These are phyloP conservation scores for Penicillium concentricum DNA, from an alignment of 2,329 filamentous ascomycete species.

Conservation along the genomic window DNA sequence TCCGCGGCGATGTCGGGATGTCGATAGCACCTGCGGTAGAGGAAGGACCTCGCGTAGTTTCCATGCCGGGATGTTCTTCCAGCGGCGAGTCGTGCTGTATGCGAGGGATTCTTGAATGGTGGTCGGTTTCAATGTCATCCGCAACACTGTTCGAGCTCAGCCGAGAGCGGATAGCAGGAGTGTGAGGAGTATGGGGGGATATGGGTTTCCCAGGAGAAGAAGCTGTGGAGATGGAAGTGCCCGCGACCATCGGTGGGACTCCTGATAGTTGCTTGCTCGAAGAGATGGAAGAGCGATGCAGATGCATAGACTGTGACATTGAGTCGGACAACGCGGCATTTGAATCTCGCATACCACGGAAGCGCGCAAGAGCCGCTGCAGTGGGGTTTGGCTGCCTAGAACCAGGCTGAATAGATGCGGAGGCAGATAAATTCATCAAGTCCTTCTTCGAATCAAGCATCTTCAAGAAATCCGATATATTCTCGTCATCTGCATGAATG, in stretches of 20 bases:
- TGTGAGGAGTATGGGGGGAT: constrained; percentile 88
- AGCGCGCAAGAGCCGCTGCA: constrained; percentile 76
- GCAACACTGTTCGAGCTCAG: constrained; percentile 86
- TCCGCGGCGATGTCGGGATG: constrained; percentile 49
- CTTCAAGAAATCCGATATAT: constrained; percentile 90
- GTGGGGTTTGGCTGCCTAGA: constrained; percentile 76
- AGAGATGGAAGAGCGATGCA: constrained; percentile 79
- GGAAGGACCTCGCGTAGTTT: constrained; percentile 33
- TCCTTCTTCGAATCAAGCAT: constrained; percentile 84
- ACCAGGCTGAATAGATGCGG: constrained; percentile 60
- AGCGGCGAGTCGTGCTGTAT: constrained; percentile 33
- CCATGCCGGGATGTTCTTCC: constrained; percentile 39
- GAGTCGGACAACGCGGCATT: constrained; percentile 88
- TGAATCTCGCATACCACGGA: constrained; percentile 84
- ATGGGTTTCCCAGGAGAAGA: constrained; percentile 88
- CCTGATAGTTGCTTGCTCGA: constrained; percentile 70
- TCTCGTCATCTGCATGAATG: constrained; percentile 81
- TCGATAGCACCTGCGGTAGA: constrained; percentile 47
- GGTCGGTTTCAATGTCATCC: constrained; percentile 57
- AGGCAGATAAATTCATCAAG: constrained; percentile 66
- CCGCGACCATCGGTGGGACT: constrained; percentile 59
- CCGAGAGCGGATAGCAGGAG: constrained; percentile 89
- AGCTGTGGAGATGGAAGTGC: constrained; percentile 75
- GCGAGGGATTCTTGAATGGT: constrained; percentile 30
- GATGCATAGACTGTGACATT: constrained; percentile 82